A percentile compares a stretch with the other conserved stretches of the same genome.
Conservation (phyloP, 192 early-diverging fungal genomes). For the Piromyces finnis region DNA sequence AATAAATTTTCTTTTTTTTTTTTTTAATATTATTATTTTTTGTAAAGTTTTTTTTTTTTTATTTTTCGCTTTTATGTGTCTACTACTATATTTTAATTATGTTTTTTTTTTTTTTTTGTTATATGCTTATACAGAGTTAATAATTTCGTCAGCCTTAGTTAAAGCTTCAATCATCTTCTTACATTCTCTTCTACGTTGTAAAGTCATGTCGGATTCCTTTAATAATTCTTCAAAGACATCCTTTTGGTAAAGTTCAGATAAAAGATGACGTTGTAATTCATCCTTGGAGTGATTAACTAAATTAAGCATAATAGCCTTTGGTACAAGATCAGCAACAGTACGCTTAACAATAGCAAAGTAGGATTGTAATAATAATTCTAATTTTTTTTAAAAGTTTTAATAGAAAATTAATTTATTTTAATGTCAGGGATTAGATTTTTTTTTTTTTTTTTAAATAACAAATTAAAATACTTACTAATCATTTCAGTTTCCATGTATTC, state of each 20-base stretch:
- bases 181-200: slow-evolving; percentile 82
- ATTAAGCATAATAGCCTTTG: slow-evolving; percentile 98
- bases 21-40: too few species aligned
- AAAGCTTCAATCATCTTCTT: slow-evolving; percentile 91
- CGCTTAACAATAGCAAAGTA: slow-evolving; percentile 99
- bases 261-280: slow-evolving; percentile 83
- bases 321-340: slow-evolving; percentile 88
- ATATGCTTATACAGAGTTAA: not conserved
- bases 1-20: too few species aligned
- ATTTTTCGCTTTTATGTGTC: too few species aligned
- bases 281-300: slow-evolving; percentile 79
- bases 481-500: slow-evolving; percentile 98
- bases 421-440: too few species aligned
- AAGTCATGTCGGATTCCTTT: slow-evolving; percentile 87
- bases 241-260: slow-evolving; percentile 90
- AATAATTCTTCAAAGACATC: slow-evolving; percentile 84
- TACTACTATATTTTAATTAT: too few species aligned
- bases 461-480: slow-evolving; percentile 56
- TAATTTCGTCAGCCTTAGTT: slow-evolving; percentile 19
- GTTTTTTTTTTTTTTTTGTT: too few species aligned
- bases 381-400: too few species aligned
- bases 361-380: slow-evolving; percentile 83
- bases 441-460: too few species aligned
- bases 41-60: too few species aligned
- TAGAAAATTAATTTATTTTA: too few species aligned